These are phyloP conservation scores for Psilocybe sp. DNA, from an alignment of 768 basidiomycete species.

Conservation along the genomic window DNA sequence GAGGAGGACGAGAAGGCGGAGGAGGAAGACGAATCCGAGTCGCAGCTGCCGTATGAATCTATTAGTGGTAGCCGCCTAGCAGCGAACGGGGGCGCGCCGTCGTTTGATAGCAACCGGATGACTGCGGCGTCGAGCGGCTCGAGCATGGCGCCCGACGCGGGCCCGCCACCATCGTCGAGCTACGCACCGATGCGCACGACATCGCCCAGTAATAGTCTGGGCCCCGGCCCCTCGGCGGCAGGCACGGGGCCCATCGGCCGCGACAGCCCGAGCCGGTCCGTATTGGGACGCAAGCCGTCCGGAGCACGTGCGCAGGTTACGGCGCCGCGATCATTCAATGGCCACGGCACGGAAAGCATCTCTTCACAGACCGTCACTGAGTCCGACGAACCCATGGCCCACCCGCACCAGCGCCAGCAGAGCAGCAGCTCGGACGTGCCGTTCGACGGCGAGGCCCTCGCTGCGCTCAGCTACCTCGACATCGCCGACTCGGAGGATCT, in stretches of 20 bases:
- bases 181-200: too few relatives aligned
- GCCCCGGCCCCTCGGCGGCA: conserved; percentile 2
- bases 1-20: too few relatives aligned
- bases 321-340: conserved; percentile 34
- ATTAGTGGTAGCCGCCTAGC: background rate
- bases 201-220: background rate
- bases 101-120: background rate
- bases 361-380: conserved; percentile 28
- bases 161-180: too few relatives aligned
- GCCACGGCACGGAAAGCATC: conserved; percentile 33
- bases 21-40: too few relatives aligned
- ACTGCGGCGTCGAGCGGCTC: conserved; percentile 16
- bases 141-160: background rate
- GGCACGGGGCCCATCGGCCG: conserved; percentile 25
- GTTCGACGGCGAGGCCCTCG: conserved; percentile 61
- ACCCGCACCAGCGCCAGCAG: conserved; percentile 9
- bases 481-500: conserved; percentile 40
- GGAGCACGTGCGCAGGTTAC: conserved; percentile 76
- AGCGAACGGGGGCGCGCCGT: background rate
- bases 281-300: conserved; percentile 68
- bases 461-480: conserved; percentile 75
- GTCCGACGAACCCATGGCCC: conserved; percentile 15
- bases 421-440: conserved; percentile 13
- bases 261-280: conserved; percentile 36
- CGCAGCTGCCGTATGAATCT: too few relatives aligned